phyloP scores from a whole-genome alignment of 345 rosid species.

The Citrus trifoliata region DNA sequence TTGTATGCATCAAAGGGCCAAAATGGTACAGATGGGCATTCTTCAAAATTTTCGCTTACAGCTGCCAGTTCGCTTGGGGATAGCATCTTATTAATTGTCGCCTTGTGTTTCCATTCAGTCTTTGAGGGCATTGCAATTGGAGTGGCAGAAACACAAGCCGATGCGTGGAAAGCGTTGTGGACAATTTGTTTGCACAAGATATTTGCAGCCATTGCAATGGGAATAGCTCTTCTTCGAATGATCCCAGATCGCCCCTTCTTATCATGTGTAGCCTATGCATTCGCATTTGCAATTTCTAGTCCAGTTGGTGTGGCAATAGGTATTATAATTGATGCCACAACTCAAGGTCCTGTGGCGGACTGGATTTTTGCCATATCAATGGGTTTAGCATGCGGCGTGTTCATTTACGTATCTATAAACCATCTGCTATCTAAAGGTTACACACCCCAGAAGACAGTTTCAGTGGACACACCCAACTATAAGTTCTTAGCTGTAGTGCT shows the following conservation, averaged over 20 bases:
- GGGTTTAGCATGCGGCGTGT: constrained; percentile 81
- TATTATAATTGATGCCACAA: constrained; percentile 65
- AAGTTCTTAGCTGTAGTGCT: constrained; percentile 56
- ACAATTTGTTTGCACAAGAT: constrained; percentile 66
- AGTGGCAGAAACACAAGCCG: constrained; percentile 51
- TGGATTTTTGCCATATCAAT: constrained; percentile 75
- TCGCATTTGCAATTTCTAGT: constrained; percentile 77
- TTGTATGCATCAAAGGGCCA: constrained; percentile 15
- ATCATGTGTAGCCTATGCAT: constrained; percentile 53
- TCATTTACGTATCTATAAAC: constrained; percentile 69
- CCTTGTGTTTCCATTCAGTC: constrained; percentile 86
- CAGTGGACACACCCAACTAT: constrained; percentile 36
- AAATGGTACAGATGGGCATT: constrained; percentile 8
- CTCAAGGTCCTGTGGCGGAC: constrained; percentile 67
- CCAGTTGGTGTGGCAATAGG: constrained; percentile 75
- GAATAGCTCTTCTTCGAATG: constrained; percentile 75
- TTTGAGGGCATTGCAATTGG: constrained; percentile 88
- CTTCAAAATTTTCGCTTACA: constrained; percentile 16
- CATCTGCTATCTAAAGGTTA: constrained; percentile 68
- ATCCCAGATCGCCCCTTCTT: constrained; percentile 66
- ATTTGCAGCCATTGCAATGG: constrained; percentile 88
- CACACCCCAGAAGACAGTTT: constrained; percentile 26
- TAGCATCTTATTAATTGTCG: constrained; percentile 62
- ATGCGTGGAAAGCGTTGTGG: constrained; percentile 85
- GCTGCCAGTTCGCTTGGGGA: constrained; percentile 54